Evolutionary conservation across 192 early-diverging fungal species (phyloP).

Genomic region (Coemansia sp.): DNA sequence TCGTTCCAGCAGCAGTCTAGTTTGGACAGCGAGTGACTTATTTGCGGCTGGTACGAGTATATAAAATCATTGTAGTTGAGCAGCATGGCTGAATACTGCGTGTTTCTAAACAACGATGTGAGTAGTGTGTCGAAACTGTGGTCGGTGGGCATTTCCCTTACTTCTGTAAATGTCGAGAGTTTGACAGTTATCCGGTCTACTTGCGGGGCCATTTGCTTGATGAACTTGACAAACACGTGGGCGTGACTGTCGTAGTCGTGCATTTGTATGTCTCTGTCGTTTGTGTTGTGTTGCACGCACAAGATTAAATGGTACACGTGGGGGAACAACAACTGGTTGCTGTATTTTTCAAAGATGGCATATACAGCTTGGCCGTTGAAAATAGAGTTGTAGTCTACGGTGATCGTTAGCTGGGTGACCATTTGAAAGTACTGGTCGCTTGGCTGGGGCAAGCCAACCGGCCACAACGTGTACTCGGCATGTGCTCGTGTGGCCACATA

Average conservation of each 20-base stretch:
- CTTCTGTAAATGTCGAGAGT: conserved; percentile 6
- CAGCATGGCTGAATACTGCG: conserved; percentile 1
- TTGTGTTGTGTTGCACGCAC: background rate
- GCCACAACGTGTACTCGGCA: conserved; percentile 4
- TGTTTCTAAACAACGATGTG: conserved; percentile 2
- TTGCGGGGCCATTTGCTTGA: conserved; percentile 11
- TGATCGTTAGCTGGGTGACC: conserved; percentile 1
- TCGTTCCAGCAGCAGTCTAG: conserved; percentile 19
- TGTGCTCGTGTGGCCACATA: background rate
- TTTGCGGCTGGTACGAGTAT: conserved; percentile 5
- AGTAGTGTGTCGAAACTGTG: conserved; percentile 15
- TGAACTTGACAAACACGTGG: conserved; percentile 1
- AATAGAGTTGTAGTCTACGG: conserved; percentile 16
- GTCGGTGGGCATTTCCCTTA: conserved; percentile 6
- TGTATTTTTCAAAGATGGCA: background rate
- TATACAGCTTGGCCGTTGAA: conserved; percentile 20
- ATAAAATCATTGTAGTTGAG: conserved; percentile 17
- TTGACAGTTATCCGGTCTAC: background rate
- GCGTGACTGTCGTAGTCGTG: conserved; percentile 21
- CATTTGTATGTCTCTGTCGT: conserved; percentile 1
- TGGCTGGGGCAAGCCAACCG: conserved; percentile 4
- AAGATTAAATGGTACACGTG: background rate
- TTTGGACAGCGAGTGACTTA: conserved; percentile 11
- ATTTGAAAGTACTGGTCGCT: background rate
- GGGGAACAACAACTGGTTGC: background rate